phyloP scores from a whole-genome alignment of 495 filamentous ascomycete genomes.

The Cudoniella acicularis region DNA sequence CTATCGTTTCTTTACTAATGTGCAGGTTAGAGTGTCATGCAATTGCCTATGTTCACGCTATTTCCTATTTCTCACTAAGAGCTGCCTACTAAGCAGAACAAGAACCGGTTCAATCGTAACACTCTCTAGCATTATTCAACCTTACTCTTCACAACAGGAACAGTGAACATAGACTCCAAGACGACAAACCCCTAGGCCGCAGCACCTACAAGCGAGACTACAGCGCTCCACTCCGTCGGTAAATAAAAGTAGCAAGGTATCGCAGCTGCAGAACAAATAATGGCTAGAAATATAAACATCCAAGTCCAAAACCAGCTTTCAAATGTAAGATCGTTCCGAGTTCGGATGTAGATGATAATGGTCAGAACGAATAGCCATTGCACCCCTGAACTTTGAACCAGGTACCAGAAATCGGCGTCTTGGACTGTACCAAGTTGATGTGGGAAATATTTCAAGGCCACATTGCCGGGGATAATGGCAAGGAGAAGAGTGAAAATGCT shows the following conservation, averaged over 20 bases:
- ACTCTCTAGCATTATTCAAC: no score
- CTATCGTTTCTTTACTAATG: no score
- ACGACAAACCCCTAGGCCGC: background rate
- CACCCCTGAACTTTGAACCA: background rate
- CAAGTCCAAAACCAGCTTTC: constrained; percentile 2
- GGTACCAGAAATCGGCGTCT: background rate
- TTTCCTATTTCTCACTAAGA: no score
- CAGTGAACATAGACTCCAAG: background rate
- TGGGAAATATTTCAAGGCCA: background rate
- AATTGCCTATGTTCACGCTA: no score
- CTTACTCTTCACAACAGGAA: background rate
- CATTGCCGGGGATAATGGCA: background rate
- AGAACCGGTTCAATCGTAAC: no score
- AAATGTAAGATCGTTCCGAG: background rate
- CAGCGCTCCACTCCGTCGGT: background rate
- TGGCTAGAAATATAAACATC: background rate
- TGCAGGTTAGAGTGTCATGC: no score
- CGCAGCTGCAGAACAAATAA: background rate
- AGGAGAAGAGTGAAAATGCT: background rate
- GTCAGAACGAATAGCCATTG: background rate
- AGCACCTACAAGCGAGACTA: background rate
- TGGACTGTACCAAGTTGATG: background rate
- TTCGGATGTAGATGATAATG: background rate
- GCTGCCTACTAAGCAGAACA: no score
- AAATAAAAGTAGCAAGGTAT: background rate